These are phyloP conservation scores for Picea engelmannii DNA, from an alignment of 83 land plant genomes.

Conservation along the genomic window DNA sequence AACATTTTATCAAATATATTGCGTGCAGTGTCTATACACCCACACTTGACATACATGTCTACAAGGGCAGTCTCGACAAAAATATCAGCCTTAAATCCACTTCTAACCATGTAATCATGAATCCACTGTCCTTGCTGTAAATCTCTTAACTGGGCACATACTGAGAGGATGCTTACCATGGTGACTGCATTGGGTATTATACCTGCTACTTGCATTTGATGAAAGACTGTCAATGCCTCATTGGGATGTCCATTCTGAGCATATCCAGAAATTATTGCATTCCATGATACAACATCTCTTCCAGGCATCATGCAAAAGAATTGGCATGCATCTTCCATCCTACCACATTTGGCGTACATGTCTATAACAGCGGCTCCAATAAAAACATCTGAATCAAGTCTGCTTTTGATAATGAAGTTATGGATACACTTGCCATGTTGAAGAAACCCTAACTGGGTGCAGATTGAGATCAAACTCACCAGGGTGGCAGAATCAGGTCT, in stretches of 20 bases:
- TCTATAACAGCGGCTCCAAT: background rate
- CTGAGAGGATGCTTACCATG: slow-evolving; percentile 17
- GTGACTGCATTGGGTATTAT: slow-evolving; percentile 10
- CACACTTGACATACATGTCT: slow-evolving; percentile 35
- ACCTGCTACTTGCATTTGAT: slow-evolving; percentile 15
- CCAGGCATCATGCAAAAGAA: slow-evolving; percentile 6
- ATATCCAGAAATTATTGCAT: slow-evolving; percentile 25
- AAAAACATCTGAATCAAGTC: background rate
- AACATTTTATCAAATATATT: slow-evolving; percentile 13
- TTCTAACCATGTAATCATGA: slow-evolving; percentile 19
- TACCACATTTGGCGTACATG: slow-evolving; percentile 20
- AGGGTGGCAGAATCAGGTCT: background rate
- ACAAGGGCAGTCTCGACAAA: slow-evolving; percentile 17
- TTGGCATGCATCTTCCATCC: slow-evolving; percentile 11
- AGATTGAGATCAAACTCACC: slow-evolving; percentile 10
- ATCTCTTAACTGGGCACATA: slow-evolving; percentile 21
- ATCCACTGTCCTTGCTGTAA: slow-evolving; percentile 21
- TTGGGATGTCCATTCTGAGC: background rate
- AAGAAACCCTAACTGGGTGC: slow-evolving; percentile 1
- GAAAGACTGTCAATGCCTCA: slow-evolving; percentile 17
- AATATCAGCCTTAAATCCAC: slow-evolving; percentile 10
- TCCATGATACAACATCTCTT: slow-evolving; percentile 38
- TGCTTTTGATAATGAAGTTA: background rate
- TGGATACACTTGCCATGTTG: background rate
- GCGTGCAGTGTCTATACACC: slow-evolving; percentile 7